Evolutionary conservation across 306 rosid species (phyloP).

Genomic region (Trichosanthes cucumerina): DNA sequence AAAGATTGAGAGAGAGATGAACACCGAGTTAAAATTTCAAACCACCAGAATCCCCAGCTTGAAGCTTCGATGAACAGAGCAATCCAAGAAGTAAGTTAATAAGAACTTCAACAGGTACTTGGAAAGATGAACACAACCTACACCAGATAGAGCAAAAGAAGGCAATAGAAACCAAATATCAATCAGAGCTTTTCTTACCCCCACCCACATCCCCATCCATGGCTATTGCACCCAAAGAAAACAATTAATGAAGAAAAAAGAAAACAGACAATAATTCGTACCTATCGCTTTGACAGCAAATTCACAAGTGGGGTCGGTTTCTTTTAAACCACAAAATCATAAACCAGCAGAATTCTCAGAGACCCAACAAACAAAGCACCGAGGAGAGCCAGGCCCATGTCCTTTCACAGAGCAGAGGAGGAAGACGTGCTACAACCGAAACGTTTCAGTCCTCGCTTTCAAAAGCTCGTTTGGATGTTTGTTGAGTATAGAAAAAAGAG

Average conservation of each 20-base stretch:
- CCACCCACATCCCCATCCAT: not conserved
- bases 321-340: conserved; percentile 5
- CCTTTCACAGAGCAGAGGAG: not conserved
- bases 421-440: not conserved
- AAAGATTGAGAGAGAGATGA: not conserved
- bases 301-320: conserved; percentile 8
- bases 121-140: not conserved
- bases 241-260: not conserved
- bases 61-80: conserved; percentile 4
- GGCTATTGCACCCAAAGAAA: not conserved
- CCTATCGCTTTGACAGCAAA: conserved; percentile 5
- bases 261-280: conserved; percentile 12
- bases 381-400: conserved; percentile 2
- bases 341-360: not conserved
- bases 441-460: not conserved
- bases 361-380: not conserved
- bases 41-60: not conserved
- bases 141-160: conserved; percentile 9
- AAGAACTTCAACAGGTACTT: not conserved
- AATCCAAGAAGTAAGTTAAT: not conserved
- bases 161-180: not conserved
- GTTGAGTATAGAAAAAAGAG: not conserved
- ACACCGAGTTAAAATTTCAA: not conserved
- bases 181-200: not conserved
- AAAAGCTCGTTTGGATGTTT: not conserved